A percentile compares a stretch with the other conserved stretches of the same genome.
Evolutionary conservation across 129 eudicot species (phyloP).

Genomic region (Pseudognaphalium luteoalbum): DNA sequence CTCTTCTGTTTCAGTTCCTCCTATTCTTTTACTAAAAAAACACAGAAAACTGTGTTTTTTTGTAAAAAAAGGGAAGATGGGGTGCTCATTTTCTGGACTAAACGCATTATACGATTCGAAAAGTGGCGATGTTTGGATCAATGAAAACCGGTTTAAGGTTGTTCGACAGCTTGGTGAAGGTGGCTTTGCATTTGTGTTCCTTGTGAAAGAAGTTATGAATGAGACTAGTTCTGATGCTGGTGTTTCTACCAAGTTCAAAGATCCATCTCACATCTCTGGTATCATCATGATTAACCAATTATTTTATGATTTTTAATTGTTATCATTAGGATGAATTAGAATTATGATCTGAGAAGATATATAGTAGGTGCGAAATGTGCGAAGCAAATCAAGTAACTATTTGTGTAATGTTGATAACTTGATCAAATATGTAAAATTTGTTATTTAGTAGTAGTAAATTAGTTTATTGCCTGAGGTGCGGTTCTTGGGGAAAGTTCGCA

Average conservation of each 20-base stretch:
- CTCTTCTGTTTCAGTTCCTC: neutral
- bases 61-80: conserved; percentile 39
- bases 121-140: conserved; percentile 92
- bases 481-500: no score
- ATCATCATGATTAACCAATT: conserved; percentile 11
- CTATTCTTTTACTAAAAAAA: no score
- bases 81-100: conserved; percentile 91
- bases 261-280: conserved; percentile 85
- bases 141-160: conserved; percentile 43
- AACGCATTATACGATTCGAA: conserved; percentile 81
- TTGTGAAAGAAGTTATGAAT: conserved; percentile 44
- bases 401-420: neutral
- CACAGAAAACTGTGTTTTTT: neutral
- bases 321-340: neutral
- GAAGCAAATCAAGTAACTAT: neutral
- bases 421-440: neutral
- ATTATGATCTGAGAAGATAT: neutral
- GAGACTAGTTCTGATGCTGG: conserved; percentile 35
- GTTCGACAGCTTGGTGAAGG: conserved; percentile 54
- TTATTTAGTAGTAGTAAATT: no score
- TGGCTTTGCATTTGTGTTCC: conserved; percentile 47
- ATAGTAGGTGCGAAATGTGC: neutral
- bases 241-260: conserved; percentile 60
- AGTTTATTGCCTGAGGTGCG: no score
- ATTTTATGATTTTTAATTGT: neutral